Conservation (phyloP, 495 filamentous ascomycete species). For the Podospora bellae-mahoneyi region DNA sequence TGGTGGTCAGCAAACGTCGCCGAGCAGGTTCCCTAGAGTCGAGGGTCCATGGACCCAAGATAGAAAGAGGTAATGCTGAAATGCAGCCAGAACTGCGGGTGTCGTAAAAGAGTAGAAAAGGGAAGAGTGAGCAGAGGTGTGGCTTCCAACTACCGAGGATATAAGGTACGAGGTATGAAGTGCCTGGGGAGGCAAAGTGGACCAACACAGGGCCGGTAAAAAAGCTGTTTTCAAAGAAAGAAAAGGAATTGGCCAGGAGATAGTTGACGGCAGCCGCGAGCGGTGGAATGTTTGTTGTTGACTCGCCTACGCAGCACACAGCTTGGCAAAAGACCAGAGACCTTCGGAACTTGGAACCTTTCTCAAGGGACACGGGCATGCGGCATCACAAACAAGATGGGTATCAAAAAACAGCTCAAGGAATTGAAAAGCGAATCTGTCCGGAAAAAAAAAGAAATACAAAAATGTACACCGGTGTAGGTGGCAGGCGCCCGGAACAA, state of each 20-base stretch:
- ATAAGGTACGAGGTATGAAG: background rate
- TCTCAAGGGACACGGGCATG: background rate
- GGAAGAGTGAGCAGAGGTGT: background rate
- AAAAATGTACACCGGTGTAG: background rate
- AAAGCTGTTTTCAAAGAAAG: background rate
- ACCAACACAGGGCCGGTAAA: background rate
- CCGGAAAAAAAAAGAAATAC: background rate
- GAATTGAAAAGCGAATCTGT: conserved; percentile 2
- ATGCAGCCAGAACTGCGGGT: background rate
- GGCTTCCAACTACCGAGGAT: background rate
- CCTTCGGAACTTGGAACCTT: too few relatives aligned
- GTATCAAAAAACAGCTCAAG: background rate
- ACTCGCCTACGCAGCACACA: background rate
- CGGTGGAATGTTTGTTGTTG: background rate
- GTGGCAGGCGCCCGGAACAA: conserved; percentile 4
- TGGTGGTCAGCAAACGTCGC: background rate
- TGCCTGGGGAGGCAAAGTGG: background rate
- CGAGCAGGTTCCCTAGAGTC: background rate
- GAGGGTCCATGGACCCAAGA: background rate
- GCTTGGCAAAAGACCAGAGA: background rate
- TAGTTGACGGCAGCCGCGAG: background rate
- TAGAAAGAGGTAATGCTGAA: background rate
- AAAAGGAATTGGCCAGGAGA: background rate
- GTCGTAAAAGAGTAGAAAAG: background rate
- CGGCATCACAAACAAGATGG: background rate